Conservation (phyloP, 257 asterid genomes). For the Forsythia viridissima region DNA sequence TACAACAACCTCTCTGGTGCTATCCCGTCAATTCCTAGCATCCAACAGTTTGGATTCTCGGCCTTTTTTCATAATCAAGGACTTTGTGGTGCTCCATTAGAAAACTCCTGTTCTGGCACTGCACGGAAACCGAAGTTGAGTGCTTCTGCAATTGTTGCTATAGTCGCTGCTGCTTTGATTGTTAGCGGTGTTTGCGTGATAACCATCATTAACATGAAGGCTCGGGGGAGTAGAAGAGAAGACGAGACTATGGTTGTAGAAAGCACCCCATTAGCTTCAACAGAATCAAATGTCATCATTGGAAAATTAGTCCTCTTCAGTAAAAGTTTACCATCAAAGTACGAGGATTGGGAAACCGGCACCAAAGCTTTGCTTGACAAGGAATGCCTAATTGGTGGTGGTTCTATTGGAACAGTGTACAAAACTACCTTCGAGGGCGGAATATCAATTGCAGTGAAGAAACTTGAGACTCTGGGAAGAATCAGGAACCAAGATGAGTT, state of each 20-base stretch:
- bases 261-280: slow-evolving; percentile 76
- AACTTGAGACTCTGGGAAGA: slow-evolving; percentile 77
- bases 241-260: slow-evolving; percentile 57
- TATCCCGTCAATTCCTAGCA: slow-evolving; percentile 60
- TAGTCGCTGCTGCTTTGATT: slow-evolving; percentile 83
- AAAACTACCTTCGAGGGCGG: slow-evolving; percentile 75
- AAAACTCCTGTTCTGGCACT: slow-evolving; percentile 42
- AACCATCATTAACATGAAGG: slow-evolving; percentile 65
- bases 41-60: slow-evolving; percentile 57
- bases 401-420: slow-evolving; percentile 90
- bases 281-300: slow-evolving; percentile 72
- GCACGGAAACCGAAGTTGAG: slow-evolving; percentile 63
- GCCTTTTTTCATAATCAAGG: slow-evolving; percentile 74
- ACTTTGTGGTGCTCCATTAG: slow-evolving; percentile 83
- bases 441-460: slow-evolving; percentile 79
- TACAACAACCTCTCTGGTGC: slow-evolving; percentile 76
- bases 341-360: slow-evolving; percentile 96
- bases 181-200: slow-evolving; percentile 67
- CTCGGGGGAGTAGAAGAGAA: slow-evolving; percentile 54
- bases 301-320: slow-evolving; percentile 89
- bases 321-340: slow-evolving; percentile 80
- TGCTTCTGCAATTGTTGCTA: slow-evolving; percentile 68
- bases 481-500: slow-evolving; percentile 86
- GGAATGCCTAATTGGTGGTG: slow-evolving; percentile 80
- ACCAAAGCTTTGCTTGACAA: slow-evolving; percentile 89